Base-by-base conservation (phyloP, 805 yeast species). In the Sungouiella thailandica region DNA sequence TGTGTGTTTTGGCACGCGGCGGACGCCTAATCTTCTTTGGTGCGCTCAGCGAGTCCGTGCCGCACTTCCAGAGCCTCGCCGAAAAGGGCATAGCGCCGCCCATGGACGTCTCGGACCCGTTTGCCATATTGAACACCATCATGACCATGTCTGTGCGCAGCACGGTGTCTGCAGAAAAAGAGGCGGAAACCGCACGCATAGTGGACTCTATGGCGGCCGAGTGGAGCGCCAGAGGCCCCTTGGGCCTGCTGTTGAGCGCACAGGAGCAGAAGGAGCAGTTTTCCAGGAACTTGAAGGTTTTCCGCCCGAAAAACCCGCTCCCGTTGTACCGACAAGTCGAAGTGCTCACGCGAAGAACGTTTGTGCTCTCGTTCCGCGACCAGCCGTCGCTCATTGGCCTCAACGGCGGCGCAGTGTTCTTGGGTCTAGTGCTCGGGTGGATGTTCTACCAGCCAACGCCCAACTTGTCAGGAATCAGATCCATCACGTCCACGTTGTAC, bases 391-490 rank as follows among this genome's bases (percentile, higher is more conserved):
- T 65, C 17, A 14, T 52, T 3, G 61, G 72, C 0, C 46, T 72
- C 19, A 39, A 65, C 11, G 50, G 65, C 11, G 73, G 72, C 17
- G 24, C 70, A 0, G 33, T 73, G 0, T 43, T 79, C 5, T 58
- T 83, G 41, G 82, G 87, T 0, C 50, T 76, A 2, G 59, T 78
- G n/a, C 59, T 73, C 26, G 95, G 95, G 0, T 83, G 93, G 88
- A 70, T 86, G 26, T 86, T 80, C 49, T 80, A 58, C 51, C 73
- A 73, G 43, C 88, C 88, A 3, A 74, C 70, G 13, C 67, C 70
- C 3, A 64, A 74, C 9, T 43, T 78, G 23, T 69, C 78, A 1
- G 95, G 95, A 5, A 69, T 83, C 14, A 59, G 94, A 41, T 70
- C 94, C 10, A 52, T 52, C 15, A 65, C 68, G 1, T 65, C 70